These are phyloP conservation scores for Mollisia scopiformis DNA, from an alignment of 2,329 filamentous ascomycete species.

Conservation along the genomic window DNA sequence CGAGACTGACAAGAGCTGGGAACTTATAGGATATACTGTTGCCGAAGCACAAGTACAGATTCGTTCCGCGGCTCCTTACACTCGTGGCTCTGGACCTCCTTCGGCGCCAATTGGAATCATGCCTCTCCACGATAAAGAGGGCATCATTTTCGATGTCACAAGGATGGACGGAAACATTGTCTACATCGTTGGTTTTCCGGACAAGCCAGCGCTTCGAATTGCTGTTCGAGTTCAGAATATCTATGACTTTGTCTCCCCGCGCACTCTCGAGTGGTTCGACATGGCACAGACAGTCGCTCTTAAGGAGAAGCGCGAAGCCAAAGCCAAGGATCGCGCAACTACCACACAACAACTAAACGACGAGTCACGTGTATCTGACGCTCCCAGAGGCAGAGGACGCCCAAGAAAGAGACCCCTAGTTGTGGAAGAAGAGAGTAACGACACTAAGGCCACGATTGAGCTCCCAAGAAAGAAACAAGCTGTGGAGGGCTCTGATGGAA, in stretches of 20 bases:
- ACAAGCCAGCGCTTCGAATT: constrained; percentile 49
- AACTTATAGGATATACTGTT: constrained; percentile 32
- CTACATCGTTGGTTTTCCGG: constrained; percentile 30
- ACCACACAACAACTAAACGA: neutral
- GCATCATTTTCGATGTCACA: constrained; percentile 56
- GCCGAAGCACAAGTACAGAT: constrained; percentile 32
- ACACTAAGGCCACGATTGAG: neutral
- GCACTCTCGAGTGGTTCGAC: constrained; percentile 53
- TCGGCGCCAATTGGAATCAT: constrained; percentile 51
- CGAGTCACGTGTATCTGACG: neutral
- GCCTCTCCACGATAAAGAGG: constrained; percentile 53
- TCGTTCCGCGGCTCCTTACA: constrained; percentile 37
- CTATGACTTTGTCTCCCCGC: constrained; percentile 61
- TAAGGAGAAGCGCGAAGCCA: constrained; percentile 9
- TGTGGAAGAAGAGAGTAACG: neutral
- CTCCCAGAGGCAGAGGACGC: neutral
- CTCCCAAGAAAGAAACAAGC: constrained; percentile 2
- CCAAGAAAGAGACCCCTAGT: constrained; percentile 2
- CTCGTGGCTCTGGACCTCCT: constrained; percentile 50
- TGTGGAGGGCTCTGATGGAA: constrained; percentile 9
- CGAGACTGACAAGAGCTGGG: constrained; percentile 7
- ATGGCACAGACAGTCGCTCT: constrained; percentile 46
- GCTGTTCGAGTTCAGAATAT: constrained; percentile 51
- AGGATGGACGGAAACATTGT: constrained; percentile 43
- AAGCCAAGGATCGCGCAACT: constrained; percentile 8